Evolutionary conservation across 2,329 filamentous ascomycete species (phyloP).

Genomic region (Oidium heveae): DNA sequence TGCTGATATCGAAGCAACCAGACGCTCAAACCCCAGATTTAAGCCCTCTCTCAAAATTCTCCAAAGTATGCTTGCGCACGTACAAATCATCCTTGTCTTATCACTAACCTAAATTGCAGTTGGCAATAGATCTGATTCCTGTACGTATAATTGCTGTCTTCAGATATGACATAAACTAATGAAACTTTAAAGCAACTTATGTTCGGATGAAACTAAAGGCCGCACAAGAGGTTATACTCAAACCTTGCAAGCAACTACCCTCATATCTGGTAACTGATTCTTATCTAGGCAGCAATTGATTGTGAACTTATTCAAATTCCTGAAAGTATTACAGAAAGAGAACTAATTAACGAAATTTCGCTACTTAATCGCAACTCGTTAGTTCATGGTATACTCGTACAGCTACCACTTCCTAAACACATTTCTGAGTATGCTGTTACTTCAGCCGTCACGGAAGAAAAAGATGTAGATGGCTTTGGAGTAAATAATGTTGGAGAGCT

Average conservation of each 20-base stretch:
- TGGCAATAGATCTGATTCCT: conserved; percentile 76
- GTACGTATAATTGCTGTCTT: conserved; percentile 24
- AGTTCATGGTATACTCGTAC: conserved; percentile 82
- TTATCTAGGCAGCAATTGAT: conserved; percentile 54
- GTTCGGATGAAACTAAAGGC: conserved; percentile 99
- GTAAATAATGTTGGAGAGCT: conserved; percentile 87
- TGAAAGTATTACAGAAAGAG: conserved; percentile 55
- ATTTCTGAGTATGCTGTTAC: conserved; percentile 81
- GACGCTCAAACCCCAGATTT: conserved; percentile 65
- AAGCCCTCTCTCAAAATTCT: conserved; percentile 81
- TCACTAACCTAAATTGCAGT: conserved; percentile 26
- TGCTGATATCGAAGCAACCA: conserved; percentile 55
- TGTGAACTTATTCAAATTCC: conserved; percentile 71
- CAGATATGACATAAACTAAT: background rate
- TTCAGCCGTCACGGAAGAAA: conserved; percentile 72
- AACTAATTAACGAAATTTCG: conserved; percentile 62
- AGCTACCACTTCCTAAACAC: conserved; percentile 70
- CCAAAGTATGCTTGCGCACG: conserved; percentile 35
- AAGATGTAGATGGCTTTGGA: conserved; percentile 96
- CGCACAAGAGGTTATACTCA: conserved; percentile 44
- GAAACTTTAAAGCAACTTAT: conserved; percentile 49
- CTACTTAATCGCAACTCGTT: conserved; percentile 64
- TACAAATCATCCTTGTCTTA: background rate
- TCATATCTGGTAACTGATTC: conserved; percentile 4
- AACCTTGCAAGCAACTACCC: conserved; percentile 1